Base-by-base conservation (phyloP, 441 rosid genomes). In the Syzygium syzygioides region DNA sequence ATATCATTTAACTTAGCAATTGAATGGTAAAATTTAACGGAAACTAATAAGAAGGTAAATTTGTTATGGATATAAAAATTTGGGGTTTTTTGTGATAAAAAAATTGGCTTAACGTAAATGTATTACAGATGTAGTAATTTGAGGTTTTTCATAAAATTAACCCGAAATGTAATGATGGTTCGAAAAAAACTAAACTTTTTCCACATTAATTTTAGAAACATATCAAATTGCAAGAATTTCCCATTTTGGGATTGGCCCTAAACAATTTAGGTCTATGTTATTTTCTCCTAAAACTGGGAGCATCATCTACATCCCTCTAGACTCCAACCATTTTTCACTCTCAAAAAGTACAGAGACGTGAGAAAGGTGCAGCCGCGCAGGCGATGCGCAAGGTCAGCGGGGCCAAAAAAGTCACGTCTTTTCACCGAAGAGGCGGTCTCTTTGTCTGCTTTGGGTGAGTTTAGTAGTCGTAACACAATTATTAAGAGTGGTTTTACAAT, bases 51-150 rank as follows among this genome's bases (percentile, higher is more conserved):
- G 48, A 45, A 45, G 48, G 9, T 45, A 45, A 45, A 45, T 45
- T 45, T 45, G 9, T 45, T 2, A 7, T 0, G 9, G 10, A 0
- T 45, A 7, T 45, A 45, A 0, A 0, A 45, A 45, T 45, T 7
- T 45, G 48, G 9, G 48, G 9, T 8, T 45, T 45, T 45, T 45
- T 45, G 48, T 45, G 2, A 45, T 45, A 0, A 45, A 45, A 45
- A 45, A 45, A 45, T 45, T 45, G 8, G 48, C 7, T 45, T 45
- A 1, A 9, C 2, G 2, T 7, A 45, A 7, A 45, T 45, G 9
- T 45, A 1, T 45, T 9, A 45, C 48, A 7, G 2, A 9, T 45
- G 2, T 1, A 45, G 9, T 45, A 45, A 2, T 45, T 45, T 45
- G 9, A 45, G 9, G 48, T 45, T 45, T 45, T 45, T 45, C 10